Base-by-base conservation (phyloP, 257 asterid species). In the Sherardia arvensis region DNA sequence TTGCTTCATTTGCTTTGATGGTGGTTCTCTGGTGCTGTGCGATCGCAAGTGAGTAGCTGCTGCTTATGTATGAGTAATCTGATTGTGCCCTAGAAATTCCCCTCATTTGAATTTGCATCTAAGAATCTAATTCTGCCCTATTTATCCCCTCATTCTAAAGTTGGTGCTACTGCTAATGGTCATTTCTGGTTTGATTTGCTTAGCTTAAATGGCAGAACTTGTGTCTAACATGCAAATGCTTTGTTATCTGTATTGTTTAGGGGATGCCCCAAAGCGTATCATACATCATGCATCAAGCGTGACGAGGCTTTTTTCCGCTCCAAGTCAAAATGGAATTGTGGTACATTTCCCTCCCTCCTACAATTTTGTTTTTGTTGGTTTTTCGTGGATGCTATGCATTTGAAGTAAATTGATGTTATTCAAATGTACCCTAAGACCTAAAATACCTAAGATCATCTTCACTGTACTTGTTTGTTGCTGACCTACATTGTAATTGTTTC, bases 191-290 rank as follows among this genome's bases (percentile, higher is more conserved):
- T 59, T 0, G 8, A 21, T 26, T 27, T 23, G 7, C 12, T n/a
- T 62, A 47, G 57, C 29, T 12, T 43, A 28, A 57, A 20, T 4
- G 5, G 15, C 47, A 20, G 30, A 64, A 48, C 34, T 28, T 51
- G 65, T 49, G 23, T 49, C 11, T n/a, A 49, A 49, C 56, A 38
- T 61, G 57, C n/a, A n/a, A n/a, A n/a, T n/a, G n/a, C n/a, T n/a
- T n/a, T n/a, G 30, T 49, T 48, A 64, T 32, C 59, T 68, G 53
- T 71, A 15, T 38, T 80, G 73, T 48, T 47, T 61, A 93, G 99
- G 96, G 97, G 95, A 8, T 93, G 99, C 66, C 97, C 99, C 0
- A 93, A 93, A 84, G 99, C 97, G 9, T 93, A 93, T 66, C 99
- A 93, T 70, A 88, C 96, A 14, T 85, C 94, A 9, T 93, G 99